phyloP scores from a whole-genome alignment of 108 stramenopile species.

The Chaetoceros tenuissimus region DNA sequence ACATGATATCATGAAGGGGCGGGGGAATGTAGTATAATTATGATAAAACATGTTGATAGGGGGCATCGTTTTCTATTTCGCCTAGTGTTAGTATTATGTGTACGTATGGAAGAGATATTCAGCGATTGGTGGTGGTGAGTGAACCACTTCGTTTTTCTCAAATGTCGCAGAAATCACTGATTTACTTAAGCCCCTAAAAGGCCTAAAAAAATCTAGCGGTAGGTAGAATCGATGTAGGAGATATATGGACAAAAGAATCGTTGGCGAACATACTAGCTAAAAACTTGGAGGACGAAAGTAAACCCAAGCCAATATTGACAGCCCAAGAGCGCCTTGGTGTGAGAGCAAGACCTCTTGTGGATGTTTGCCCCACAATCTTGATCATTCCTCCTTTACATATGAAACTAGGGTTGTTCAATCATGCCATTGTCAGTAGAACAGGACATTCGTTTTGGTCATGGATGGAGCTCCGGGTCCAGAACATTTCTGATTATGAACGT shows the following conservation, averaged over 20 bases:
- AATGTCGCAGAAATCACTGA: no score
- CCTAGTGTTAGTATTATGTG: no score
- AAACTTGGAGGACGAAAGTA: not conserved
- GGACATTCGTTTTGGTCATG: not conserved
- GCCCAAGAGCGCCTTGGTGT: not conserved
- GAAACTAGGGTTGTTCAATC: not conserved
- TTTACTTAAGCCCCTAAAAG: no score
- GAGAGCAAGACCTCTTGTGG: not conserved
- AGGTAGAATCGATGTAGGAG: not conserved
- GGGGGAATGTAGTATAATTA: no score
- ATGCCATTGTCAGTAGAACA: not conserved
- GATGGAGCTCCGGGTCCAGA: not conserved
- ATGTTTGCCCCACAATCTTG: not conserved
- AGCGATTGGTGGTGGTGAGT: no score
- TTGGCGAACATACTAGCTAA: not conserved
- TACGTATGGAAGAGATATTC: no score
- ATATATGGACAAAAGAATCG: not conserved
- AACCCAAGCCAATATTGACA: not conserved
- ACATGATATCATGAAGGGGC: no score
- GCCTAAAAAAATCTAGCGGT: not conserved
- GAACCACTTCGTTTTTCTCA: no score
- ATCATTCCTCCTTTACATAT: not conserved
- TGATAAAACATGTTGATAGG: no score
- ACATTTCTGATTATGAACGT: not conserved
- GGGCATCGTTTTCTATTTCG: no score